phyloP scores from a whole-genome alignment of 805 yeast species.

The baker's yeast (Saccharomyces cerevisiae) region DNA sequence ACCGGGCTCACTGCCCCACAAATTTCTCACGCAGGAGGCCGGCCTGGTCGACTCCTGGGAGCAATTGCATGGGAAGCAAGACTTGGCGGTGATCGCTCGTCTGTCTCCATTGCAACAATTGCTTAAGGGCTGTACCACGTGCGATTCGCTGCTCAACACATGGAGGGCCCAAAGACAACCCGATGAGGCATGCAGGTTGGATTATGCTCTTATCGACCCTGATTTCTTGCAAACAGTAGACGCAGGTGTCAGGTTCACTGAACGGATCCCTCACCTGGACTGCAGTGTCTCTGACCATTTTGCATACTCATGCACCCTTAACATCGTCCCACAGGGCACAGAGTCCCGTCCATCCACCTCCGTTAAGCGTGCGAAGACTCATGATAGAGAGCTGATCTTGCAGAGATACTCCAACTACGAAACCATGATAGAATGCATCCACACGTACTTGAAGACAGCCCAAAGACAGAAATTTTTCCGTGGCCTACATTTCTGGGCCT shows the following conservation, averaged over 20 bases:
- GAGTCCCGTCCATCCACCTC: conserved; percentile 3
- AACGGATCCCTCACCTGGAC: conserved; percentile 54
- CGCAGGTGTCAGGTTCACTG: conserved; percentile 73
- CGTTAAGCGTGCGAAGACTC: background rate
- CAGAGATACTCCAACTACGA: conserved; percentile 31
- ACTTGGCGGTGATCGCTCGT: conserved; percentile 34
- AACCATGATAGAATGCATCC: conserved; percentile 42
- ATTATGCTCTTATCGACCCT: conserved; percentile 75
- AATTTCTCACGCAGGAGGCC: conserved; percentile 60
- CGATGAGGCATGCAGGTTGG: conserved; percentile 78
- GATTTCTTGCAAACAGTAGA: conserved; percentile 41
- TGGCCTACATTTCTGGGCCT: conserved; percentile 49
- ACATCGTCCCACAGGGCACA: conserved; percentile 18
- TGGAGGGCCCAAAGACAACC: conserved; percentile 55
- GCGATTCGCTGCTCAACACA: conserved; percentile 80
- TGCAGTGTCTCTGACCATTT: conserved; percentile 83
- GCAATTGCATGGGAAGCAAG: conserved; percentile 44
- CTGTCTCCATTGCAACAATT: conserved; percentile 58
- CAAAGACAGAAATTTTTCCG: conserved; percentile 60
- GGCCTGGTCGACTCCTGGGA: conserved; percentile 80
- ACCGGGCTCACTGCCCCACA: conserved; percentile 79
- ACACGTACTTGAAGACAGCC: conserved; percentile 44
- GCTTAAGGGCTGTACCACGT: conserved; percentile 70
- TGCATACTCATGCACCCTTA: conserved; percentile 52
- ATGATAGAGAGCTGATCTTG: conserved; percentile 5